Evolutionary conservation across 2,329 filamentous ascomycete genomes (phyloP), one percentile per base, ranked within the genome.

Genomic region (Fusarium chlamydosporum): DNA sequence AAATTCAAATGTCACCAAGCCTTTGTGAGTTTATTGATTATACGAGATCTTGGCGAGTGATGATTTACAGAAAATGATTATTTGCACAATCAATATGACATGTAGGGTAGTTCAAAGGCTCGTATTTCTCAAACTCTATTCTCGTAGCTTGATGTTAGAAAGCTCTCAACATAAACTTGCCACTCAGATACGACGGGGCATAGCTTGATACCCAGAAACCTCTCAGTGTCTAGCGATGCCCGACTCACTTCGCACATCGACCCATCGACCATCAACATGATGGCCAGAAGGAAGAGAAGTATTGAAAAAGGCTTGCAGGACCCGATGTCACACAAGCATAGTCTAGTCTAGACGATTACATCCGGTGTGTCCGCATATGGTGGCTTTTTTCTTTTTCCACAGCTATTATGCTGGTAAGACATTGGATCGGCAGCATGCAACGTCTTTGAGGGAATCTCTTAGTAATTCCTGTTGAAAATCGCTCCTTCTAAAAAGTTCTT

Each of bases 321-420:
- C 50, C 54, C 65, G 65, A 68, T 65, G 65, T 61, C 23, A 68
- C 65, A 65, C 50, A 50, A 29, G 4, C 13, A 38, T 1, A 20
- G 12, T 29, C 34, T 7, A 42, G 11, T 42, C 23, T 33, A 51
- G 23, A 43, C 29, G 16, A 16, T 15, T 16, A 3, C 16, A 51
- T 45, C 60, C 65, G 59, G 45, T 53, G 48, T 37, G 41, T 56
- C 65, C 59, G 50, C 15, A 9, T 35, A 47, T 43, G 27, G 46
- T 55, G 42, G 46, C 46, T 53, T 48, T 47, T 31, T 45, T 45
- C 27, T 31, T 31, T 45, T 45, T 31, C 2, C 42, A 9, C 57
- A 43, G 42, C 26, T 62, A 20, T 37, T 9, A 51, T 54, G 46
- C 47, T 11, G 43, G 62, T 50, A 45, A 65, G 61, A 60, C 61